Evolutionary conservation across 2,329 filamentous ascomycete genomes (phyloP).

Genomic region (Monilinia fructigena): DNA sequence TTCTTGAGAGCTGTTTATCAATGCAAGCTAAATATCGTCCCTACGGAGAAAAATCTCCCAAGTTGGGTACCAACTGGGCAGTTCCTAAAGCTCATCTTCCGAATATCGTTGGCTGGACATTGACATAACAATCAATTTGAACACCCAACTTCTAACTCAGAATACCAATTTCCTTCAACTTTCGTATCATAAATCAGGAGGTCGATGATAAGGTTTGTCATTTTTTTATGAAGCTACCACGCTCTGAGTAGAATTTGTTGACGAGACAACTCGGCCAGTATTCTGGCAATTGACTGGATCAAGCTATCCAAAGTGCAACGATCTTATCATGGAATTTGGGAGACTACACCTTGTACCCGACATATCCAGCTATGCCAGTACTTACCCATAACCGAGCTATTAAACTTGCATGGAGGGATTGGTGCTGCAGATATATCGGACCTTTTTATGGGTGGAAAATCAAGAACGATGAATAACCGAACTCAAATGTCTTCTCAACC

Average conservation of each 20-base stretch:
- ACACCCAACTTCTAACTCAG: too few species aligned
- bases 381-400: not conserved
- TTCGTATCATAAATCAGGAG: not conserved
- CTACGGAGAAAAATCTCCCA: too few species aligned
- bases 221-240: not conserved
- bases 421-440: not conserved
- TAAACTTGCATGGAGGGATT: not conserved
- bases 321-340: not conserved
- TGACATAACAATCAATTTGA: too few species aligned
- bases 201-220: not conserved
- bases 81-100: too few species aligned
- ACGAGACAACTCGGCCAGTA: not conserved
- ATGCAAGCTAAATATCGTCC: too few species aligned
- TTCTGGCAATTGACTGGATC: not conserved
- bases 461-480: not conserved
- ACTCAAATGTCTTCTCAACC: not conserved
- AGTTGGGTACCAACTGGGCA: too few species aligned
- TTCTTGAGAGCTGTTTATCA: too few species aligned
- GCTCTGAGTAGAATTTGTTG: not conserved
- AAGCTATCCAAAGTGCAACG: not conserved
- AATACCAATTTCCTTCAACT: not conserved
- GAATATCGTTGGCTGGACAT: too few species aligned
- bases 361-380: not conserved
- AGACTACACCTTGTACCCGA: not conserved
- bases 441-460: not conserved